Evolutionary conservation across 768 basidiomycete genomes (phyloP).

Genomic region (Kwoniella sp.): DNA sequence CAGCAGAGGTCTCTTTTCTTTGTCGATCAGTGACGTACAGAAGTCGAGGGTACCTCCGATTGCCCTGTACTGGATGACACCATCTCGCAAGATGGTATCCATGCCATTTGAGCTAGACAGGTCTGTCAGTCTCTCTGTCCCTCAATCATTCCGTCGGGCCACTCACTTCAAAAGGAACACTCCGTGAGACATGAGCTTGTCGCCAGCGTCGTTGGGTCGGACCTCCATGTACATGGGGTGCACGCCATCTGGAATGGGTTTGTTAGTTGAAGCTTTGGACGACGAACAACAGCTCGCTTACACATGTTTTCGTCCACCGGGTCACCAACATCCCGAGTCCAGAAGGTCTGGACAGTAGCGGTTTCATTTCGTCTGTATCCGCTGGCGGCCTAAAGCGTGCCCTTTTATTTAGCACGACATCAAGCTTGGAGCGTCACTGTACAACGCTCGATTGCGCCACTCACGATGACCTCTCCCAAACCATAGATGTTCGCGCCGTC

Average conservation of each 20-base stretch:
- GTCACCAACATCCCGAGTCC: slow-evolving; percentile 30
- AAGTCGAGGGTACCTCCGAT: slow-evolving; percentile 73
- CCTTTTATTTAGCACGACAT: not conserved
- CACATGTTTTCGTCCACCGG: slow-evolving; percentile 44
- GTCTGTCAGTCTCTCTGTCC: not conserved
- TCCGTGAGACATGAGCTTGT: slow-evolving; percentile 63
- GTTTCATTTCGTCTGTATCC: slow-evolving; percentile 19
- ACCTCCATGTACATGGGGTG: slow-evolving; percentile 33
- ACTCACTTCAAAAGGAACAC: slow-evolving; percentile 62
- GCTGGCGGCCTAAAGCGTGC: not conserved
- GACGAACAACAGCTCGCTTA: not conserved
- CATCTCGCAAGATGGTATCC: slow-evolving; percentile 60
- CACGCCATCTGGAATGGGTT: slow-evolving; percentile 32
- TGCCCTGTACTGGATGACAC: slow-evolving; percentile 62
- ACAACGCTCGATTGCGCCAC: not conserved
- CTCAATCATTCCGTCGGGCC: not conserved
- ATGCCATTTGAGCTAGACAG: slow-evolving; percentile 57
- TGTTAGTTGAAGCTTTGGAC: no score
- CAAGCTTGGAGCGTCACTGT: not conserved
- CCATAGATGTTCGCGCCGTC: slow-evolving; percentile 67
- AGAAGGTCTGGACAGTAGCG: slow-evolving; percentile 26
- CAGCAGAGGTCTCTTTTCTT: no score
- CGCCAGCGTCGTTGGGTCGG: slow-evolving; percentile 33
- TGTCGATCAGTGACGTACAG: slow-evolving; percentile 39
- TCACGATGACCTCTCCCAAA: slow-evolving; percentile 57